Conservation (phyloP, 345 rosid genomes). For the Syzygium aromaticum region DNA sequence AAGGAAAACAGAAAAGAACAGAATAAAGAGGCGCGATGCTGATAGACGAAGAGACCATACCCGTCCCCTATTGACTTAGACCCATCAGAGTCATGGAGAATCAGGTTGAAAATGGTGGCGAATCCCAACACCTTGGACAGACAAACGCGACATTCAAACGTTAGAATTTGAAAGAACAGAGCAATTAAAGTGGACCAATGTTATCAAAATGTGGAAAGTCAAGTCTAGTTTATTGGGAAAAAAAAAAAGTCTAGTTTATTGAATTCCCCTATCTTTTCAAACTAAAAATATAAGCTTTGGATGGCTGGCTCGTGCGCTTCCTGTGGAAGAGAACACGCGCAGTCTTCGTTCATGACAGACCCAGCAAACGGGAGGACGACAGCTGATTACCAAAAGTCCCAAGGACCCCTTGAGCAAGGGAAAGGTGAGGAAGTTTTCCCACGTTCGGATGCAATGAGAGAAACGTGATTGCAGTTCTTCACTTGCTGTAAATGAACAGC, state of each 20-base stretch:
- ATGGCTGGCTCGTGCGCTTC: background rate
- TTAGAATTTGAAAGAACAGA: background rate
- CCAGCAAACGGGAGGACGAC: background rate
- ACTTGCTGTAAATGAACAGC: background rate
- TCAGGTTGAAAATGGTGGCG: background rate
- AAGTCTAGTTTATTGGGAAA: too few relatives aligned
- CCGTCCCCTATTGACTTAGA: background rate
- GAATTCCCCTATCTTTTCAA: background rate
- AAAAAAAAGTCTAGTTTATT: too few relatives aligned
- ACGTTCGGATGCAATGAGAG: background rate
- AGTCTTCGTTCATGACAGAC: background rate
- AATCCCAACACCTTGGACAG: background rate
- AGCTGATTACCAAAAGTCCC: background rate
- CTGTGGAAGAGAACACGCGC: background rate
- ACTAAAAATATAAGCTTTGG: background rate
- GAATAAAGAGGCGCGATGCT: background rate
- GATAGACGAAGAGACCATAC: background rate
- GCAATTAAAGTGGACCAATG: background rate
- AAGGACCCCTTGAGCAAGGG: background rate
- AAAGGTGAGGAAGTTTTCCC: background rate
- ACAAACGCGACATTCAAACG: background rate
- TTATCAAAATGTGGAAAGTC: background rate
- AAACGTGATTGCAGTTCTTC: background rate
- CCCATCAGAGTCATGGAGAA: background rate
- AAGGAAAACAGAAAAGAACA: background rate